Conservation (phyloP, 805 yeast genomes). For the Suhomyces prunicola region DNA sequence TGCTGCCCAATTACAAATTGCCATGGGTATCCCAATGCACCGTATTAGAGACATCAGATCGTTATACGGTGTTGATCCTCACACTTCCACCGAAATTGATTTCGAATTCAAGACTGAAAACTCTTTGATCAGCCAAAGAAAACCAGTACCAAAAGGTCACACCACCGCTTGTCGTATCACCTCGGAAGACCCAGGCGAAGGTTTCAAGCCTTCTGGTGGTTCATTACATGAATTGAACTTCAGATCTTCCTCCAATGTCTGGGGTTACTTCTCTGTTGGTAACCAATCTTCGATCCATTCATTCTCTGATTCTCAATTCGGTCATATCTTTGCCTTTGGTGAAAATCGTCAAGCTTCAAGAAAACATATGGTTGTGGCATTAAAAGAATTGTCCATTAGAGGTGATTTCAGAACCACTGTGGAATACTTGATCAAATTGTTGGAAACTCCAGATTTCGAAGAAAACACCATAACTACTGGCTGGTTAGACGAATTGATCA, state of each 20-base stretch:
- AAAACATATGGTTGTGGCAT: constrained; percentile 98
- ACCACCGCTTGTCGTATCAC: constrained; percentile 99
- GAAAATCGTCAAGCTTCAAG: constrained; percentile 97
- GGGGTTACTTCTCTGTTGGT: constrained; percentile 99
- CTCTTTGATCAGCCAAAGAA: constrained; percentile 76
- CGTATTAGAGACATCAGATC: constrained; percentile 90
- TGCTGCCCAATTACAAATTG: constrained; percentile 97
- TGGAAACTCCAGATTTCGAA: constrained; percentile 96
- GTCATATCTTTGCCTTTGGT: constrained; percentile 98
- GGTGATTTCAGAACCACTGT: constrained; percentile 99
- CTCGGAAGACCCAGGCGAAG: constrained; percentile 98
- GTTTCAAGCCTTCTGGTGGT: constrained; percentile 98
- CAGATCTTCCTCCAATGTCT: constrained; percentile 94
- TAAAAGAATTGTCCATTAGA: constrained; percentile 92
- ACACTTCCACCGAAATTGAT: constrained; percentile 84
- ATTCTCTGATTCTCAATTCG: constrained; percentile 97
- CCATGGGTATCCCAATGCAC: constrained; percentile 99
- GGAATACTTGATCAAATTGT: constrained; percentile 89
- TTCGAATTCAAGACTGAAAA: constrained; percentile 77
- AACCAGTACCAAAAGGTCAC: constrained; percentile 96
- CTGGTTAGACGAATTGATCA: constrained; percentile 95
- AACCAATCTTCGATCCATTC: constrained; percentile 97
- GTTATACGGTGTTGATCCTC: constrained; percentile 94
- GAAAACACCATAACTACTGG: constrained; percentile 97
- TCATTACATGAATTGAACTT: constrained; percentile 92